Conservation (phyloP, 257 asterid genomes). For the Lantana camara region DNA sequence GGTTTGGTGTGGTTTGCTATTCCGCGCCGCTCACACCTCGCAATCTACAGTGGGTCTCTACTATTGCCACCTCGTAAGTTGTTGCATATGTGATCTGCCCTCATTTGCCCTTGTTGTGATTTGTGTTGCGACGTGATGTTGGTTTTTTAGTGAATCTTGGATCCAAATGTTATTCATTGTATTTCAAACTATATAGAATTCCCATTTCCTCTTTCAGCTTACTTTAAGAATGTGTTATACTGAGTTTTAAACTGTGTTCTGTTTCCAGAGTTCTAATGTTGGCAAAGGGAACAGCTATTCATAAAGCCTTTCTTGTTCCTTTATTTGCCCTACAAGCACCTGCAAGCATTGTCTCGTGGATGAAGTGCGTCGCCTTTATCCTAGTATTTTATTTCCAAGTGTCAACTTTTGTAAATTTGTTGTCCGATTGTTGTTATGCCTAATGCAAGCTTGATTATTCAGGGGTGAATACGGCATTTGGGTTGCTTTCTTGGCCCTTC, state of each 20-base stretch:
- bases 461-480: slow-evolving; percentile 97
- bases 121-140: not conserved
- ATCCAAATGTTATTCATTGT: not conserved
- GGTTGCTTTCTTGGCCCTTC: slow-evolving; percentile 92
- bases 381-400: not conserved
- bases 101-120: not conserved
- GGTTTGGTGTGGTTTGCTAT: slow-evolving; percentile 61
- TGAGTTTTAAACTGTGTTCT: slow-evolving; percentile 8
- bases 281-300: slow-evolving; percentile 78
- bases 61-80: slow-evolving; percentile 67
- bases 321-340: slow-evolving; percentile 88
- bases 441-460: slow-evolving; percentile 30
- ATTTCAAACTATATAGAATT: not conserved
- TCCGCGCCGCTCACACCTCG: slow-evolving; percentile 55
- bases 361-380: slow-evolving; percentile 54
- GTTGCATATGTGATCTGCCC: slow-evolving; percentile 7
- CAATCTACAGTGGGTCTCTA: slow-evolving; percentile 72
- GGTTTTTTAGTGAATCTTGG: slow-evolving; percentile 12
- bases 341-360: slow-evolving; percentile 70
- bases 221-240: not conserved
- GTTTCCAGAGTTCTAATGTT: slow-evolving; percentile 76
- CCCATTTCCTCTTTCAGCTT: not conserved
- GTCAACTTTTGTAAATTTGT: not conserved
- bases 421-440: slow-evolving; percentile 22
- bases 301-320: slow-evolving; percentile 85